Base-by-base conservation (phyloP, 202 grass and related monocot genomes). In the Bolboschoenoplectus hybrid region DNA sequence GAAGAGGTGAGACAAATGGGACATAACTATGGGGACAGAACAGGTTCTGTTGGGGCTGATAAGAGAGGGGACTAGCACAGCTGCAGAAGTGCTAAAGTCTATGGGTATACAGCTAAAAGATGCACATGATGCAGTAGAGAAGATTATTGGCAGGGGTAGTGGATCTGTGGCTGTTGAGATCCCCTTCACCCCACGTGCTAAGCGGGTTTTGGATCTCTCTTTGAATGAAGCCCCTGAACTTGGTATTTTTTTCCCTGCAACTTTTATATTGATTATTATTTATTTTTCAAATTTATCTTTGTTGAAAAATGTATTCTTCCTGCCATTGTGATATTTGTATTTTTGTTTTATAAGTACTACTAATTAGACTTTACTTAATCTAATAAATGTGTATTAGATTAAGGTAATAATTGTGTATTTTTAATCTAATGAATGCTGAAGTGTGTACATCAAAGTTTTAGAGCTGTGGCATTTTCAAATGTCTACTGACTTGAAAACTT, bases 81-180 rank as follows among this genome's bases (percentile, higher is more conserved):
- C 95, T 1, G 91, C 91, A 0, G 95, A 93, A 87, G 95, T 97
- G 85, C 88, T 97, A 4, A 95, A 97, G 80, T 95, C 91, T 56
- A 95, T 92, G 93, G 95, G 93, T 34, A 93, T 97, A 67, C 95
- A 90, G 88, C 91, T 95, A 74, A 95, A 97, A 81, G 95, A 97
- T 92, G 89, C 95, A 6, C 87, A 93, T 35, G 87, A 91, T 0
- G 93, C 92, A 83, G 95, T 97, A 41, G 95, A 97, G 63, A 97
- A 95, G 85, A 89, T 93, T 14, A 97, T 93, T 87, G 95, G 95
- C 61, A 85, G 95, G 66, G 95, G 95, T 16, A 93, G 89, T 51
- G 95, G 95, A 51, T 95, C 95, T 88, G 92, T 97, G 14, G 92
- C 92, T 81, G 89, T 97, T 69, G 92, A 94, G 81, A 93, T 95